phyloP scores from a whole-genome alignment of 1,139 yeast genomes.

The Pichia sp. region DNA sequence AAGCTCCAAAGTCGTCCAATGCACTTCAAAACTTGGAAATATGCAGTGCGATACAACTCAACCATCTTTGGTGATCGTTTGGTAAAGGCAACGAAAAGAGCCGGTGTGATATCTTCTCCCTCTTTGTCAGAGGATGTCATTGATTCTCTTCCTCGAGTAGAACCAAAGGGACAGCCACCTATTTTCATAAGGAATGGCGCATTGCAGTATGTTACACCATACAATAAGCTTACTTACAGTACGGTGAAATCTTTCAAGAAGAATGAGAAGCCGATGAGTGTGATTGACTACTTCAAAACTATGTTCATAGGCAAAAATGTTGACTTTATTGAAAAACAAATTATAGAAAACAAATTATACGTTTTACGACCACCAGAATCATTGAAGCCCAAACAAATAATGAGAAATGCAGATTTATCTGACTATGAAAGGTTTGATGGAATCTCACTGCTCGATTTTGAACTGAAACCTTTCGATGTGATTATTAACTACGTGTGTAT shows the following conservation, averaged over 20 bases:
- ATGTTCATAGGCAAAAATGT: conserved; percentile 8
- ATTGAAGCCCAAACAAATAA: not conserved
- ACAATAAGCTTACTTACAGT: conserved; percentile 1
- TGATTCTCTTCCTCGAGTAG: conserved; percentile 2
- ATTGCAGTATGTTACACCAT: conserved; percentile 6
- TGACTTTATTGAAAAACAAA: conserved; percentile 3
- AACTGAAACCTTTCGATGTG: conserved; percentile 6
- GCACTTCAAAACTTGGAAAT: no score
- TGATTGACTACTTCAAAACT: conserved; percentile 3
- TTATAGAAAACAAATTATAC: conserved; percentile 3
- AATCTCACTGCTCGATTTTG: conserved; percentile 1
- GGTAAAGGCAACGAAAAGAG: no score
- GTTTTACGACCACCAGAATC: conserved; percentile 2
- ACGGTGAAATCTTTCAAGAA: conserved; percentile 1
- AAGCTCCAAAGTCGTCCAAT: no score
- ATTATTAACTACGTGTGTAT: conserved; percentile 12
- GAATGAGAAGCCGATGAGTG: conserved; percentile 1
- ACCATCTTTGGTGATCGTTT: no score
- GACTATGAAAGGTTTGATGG: conserved; percentile 6
- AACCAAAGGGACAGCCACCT: conserved; percentile 6
- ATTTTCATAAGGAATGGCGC: conserved; percentile 1
- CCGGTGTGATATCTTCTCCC: no score
- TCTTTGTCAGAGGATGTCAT: no score
- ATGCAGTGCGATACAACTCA: no score
- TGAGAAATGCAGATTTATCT: not conserved